Percentiles rank a stretch among this genome's conserved stretches.
These are phyloP conservation scores for Lavandula angustifolia DNA, from an alignment of 257 asterid species.

Conservation along the genomic window DNA sequence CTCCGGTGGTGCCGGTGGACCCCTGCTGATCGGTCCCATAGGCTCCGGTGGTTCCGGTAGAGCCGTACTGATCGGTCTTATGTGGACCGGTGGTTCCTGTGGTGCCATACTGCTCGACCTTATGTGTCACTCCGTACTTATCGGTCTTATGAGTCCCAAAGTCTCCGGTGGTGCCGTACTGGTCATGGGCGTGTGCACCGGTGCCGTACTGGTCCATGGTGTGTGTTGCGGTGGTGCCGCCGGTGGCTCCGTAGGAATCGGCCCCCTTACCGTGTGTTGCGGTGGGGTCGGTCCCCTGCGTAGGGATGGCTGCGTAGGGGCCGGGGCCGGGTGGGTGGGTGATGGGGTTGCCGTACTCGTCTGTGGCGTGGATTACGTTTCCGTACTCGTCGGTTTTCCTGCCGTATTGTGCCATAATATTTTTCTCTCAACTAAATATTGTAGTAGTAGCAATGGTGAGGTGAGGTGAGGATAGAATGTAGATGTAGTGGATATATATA, in stretches of 20 bases:
- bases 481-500: background rate
- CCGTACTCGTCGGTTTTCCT: slow-evolving; percentile 62
- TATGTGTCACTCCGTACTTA: background rate
- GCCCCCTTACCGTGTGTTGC: background rate
- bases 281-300: too few species aligned
- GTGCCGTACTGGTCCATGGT: slow-evolving; percentile 11
- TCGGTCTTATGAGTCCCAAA: too few species aligned
- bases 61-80: slow-evolving; percentile 10
- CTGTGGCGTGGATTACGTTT: slow-evolving; percentile 40
- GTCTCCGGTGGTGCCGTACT: too few species aligned
- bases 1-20: slow-evolving; percentile 22
- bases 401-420: too few species aligned
- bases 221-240: slow-evolving; percentile 27
- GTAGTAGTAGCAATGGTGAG: background rate
- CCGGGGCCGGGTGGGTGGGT: slow-evolving; percentile 26
- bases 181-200: background rate
- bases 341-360: slow-evolving; percentile 67
- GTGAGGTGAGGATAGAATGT: background rate
- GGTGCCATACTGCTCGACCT: slow-evolving; percentile 25
- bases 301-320: too few species aligned
- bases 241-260: slow-evolving; percentile 35
- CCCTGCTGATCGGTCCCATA: slow-evolving; percentile 24
- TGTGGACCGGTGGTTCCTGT: slow-evolving; percentile 20
- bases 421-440: background rate
- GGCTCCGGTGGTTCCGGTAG: slow-evolving; percentile 26